Base-by-base conservation (phyloP, 2,329 filamentous ascomycete genomes). In the Cercospora sp. region DNA sequence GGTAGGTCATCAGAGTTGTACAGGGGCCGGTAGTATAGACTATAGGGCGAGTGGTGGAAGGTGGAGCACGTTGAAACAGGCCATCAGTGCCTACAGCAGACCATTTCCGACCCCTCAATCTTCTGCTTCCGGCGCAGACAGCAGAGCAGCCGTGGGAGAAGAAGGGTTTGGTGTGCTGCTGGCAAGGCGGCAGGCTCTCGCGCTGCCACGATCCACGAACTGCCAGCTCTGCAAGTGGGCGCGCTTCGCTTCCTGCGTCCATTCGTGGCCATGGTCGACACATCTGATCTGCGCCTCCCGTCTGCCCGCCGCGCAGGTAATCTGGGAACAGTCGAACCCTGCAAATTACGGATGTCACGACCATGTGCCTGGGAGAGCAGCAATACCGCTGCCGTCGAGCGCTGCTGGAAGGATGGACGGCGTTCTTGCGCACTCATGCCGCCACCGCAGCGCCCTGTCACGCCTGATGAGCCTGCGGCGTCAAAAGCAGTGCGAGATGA, bases 1-100 rank as follows among this genome's bases (percentile, higher is more conserved):
- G 53, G 53, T 33, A 58, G n/a, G 53, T 30, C 53, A 28, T 58
- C 53, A 58, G 53, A 58, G 53, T 30, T 31, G 53, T 58, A 58
- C 53, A 58, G 53, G 53, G 53, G 53, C 53, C 53, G 28, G 53
- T 20, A 31, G 53, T 20, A 58, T 58, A 58, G 53, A 16, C 26
- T 58, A 31, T 58, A 58, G 30, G 53, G 53, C 53, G 26, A 33
- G 10, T 58, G 23, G 53, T 18, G 30, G 4, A 58, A 4, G 53
- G 53, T 58, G 53, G 53, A 58, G 53, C 53, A 58, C 26, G 53
- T 58, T 58, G 53, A 58, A 58, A 58, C 53, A 58, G 53, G 53
- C 53, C 53, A 58, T n/a, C 53, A 30, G 53, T 58, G 53, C 53
- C 53, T 58, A 26, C 30, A 30, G 53, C 53, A 58, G 53, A 33